phyloP scores from a whole-genome alignment of 768 basidiomycete species.

The Cystofilobasidium ferigula region DNA sequence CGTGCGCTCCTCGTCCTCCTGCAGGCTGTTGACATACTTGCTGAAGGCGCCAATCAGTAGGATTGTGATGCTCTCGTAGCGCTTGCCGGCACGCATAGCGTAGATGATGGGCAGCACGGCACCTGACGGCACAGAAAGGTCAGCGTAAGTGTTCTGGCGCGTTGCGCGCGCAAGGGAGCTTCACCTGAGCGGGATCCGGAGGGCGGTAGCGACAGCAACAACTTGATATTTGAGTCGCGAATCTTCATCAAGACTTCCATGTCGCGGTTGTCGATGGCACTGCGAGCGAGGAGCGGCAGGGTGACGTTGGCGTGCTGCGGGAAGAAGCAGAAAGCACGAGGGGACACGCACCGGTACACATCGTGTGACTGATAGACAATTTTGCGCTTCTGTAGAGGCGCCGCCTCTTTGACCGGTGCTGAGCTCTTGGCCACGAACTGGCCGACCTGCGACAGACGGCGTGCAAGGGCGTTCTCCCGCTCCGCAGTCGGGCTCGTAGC shows the following conservation, averaged over 20 bases:
- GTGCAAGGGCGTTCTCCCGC: background rate
- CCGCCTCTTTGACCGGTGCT: background rate
- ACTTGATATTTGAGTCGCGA: conserved; percentile 56
- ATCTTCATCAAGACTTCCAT: conserved; percentile 70
- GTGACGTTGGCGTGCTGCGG: no score
- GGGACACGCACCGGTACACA: conserved; percentile 14
- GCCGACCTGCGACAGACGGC: background rate
- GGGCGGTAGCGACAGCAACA: conserved; percentile 9
- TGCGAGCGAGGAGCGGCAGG: background rate
- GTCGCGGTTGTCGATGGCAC: conserved; percentile 76
- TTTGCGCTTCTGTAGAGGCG: background rate
- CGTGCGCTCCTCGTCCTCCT: conserved; percentile 60
- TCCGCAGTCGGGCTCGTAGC: background rate
- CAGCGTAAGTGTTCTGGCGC: background rate
- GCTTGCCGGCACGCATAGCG: conserved; percentile 50
- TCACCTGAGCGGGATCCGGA: conserved; percentile 33
- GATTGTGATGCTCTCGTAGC: conserved; percentile 60
- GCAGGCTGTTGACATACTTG: conserved; percentile 77
- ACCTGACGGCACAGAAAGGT: conserved; percentile 40
- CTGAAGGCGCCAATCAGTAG: conserved; percentile 80
- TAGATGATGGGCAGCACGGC: conserved; percentile 80
- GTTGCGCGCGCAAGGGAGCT: background rate
- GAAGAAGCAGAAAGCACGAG: no score
- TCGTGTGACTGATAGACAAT: conserved; percentile 9
- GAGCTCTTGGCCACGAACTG: background rate